phyloP scores from a whole-genome alignment of 2,329 filamentous ascomycete species.

The Calonectria crousiana region DNA sequence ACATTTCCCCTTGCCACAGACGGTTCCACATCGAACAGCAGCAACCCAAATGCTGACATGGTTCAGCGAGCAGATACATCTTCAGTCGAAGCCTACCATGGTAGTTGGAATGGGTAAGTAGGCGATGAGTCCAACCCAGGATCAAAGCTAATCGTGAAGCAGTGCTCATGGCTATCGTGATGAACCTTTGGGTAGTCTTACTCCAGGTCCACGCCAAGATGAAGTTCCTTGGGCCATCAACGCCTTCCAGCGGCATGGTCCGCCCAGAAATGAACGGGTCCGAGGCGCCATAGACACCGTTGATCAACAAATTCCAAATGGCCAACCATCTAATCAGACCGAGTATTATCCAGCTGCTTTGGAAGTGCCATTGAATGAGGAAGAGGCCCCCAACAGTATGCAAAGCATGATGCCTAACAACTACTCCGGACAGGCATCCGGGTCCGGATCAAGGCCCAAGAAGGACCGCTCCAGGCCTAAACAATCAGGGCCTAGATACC shows the following conservation, averaged over 20 bases:
- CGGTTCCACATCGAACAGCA: neutral
- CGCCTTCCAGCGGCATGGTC: neutral
- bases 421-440: neutral
- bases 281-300: neutral
- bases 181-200: too few relatives aligned
- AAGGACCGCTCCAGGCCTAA: neutral
- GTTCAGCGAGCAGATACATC: neutral
- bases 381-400: neutral
- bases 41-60: neutral
- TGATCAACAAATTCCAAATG: neutral
- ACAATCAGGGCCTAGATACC: neutral
- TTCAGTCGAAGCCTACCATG: conserved; percentile 2
- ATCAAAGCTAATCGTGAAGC: neutral
- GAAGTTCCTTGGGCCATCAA: neutral
- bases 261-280: neutral
- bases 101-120: conserved; percentile 11
- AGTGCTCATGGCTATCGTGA: neutral
- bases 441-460: neutral
- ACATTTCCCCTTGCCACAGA: neutral
- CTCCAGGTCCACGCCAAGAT: neutral
- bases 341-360: neutral
- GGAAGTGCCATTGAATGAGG: neutral
- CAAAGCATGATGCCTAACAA: too few relatives aligned
- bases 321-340: neutral
- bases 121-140: too few relatives aligned